phyloP scores from a whole-genome alignment of 495 filamentous ascomycete genomes.

The Jackrogersella multiformis region DNA sequence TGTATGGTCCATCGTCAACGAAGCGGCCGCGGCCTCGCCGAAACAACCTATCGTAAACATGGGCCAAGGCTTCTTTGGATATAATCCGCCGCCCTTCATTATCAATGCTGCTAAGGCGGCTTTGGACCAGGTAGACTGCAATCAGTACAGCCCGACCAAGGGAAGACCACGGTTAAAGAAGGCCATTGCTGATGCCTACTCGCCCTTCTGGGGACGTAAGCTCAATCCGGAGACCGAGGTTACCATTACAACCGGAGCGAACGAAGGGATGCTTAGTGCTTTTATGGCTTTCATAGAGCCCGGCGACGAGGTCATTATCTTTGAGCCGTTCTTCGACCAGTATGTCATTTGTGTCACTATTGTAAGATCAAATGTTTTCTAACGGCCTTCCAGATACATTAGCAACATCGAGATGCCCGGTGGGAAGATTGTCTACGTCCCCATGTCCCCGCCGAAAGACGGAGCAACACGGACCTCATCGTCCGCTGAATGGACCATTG shows the following conservation, averaged over 20 bases:
- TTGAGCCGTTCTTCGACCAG: slow-evolving; percentile 99
- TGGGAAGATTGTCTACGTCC: slow-evolving; percentile 91
- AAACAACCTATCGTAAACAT: slow-evolving; percentile 94
- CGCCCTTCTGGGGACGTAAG: slow-evolving; percentile 79
- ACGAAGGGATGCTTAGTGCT: slow-evolving; percentile 96
- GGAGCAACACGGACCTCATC: slow-evolving; percentile 81
- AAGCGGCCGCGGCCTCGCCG: slow-evolving; percentile 82
- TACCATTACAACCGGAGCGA: slow-evolving; percentile 94
- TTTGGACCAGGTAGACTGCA: slow-evolving; percentile 93
- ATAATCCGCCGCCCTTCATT: slow-evolving; percentile 94
- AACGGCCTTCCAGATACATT: slow-evolving; percentile 70
- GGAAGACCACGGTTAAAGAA: slow-evolving; percentile 90
- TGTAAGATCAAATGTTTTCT: not conserved
- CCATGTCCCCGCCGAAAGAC: slow-evolving; percentile 87
- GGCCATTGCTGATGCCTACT: slow-evolving; percentile 89
- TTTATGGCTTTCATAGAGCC: slow-evolving; percentile 97
- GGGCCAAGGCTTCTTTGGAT: slow-evolving; percentile 98
- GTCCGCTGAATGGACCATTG: slow-evolving; percentile 86
- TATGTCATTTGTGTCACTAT: slow-evolving; percentile 53
- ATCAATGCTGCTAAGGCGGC: slow-evolving; percentile 89
- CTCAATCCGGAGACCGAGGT: slow-evolving; percentile 91
- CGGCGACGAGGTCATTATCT: slow-evolving; percentile 95
- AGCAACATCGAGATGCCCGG: slow-evolving; percentile 98
- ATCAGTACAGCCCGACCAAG: slow-evolving; percentile 97
- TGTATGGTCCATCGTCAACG: slow-evolving; percentile 98